phyloP scores from a whole-genome alignment of 2,329 filamentous ascomycete genomes.

The Hawksworthiomyces lignivorus region DNA sequence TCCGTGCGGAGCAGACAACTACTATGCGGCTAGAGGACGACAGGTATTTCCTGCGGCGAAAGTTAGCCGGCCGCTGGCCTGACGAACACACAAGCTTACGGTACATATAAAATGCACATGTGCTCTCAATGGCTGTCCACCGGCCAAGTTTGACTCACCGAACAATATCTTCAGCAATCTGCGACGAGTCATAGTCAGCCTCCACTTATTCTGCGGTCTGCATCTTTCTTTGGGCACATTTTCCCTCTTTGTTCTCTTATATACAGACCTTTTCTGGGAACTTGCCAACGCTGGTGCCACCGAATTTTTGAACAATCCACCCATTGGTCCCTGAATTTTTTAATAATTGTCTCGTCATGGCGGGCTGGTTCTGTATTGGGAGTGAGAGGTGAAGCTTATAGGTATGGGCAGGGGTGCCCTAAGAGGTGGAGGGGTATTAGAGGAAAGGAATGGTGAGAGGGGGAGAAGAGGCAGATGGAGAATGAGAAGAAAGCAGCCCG shows the following conservation, averaged over 20 bases:
- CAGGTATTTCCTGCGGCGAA: conserved; percentile 10
- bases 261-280: conserved; percentile 41
- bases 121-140: conserved; percentile 1
- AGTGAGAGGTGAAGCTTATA: too few relatives aligned
- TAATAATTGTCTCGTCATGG: conserved; percentile 13
- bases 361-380: neutral
- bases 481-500: neutral
- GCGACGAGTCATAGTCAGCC: conserved; percentile 20
- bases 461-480: neutral
- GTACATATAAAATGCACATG: conserved; percentile 5
- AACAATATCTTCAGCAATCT: conserved; percentile 23
- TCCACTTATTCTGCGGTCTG: neutral
- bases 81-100: neutral
- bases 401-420: neutral
- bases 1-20: conserved; percentile 91
- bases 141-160: conserved; percentile 11
- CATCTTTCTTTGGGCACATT: neutral
- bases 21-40: conserved; percentile 61
- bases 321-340: conserved; percentile 9
- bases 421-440: neutral
- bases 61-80: conserved; percentile 1
- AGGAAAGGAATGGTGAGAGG: neutral
- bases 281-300: conserved; percentile 52
- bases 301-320: conserved; percentile 57
- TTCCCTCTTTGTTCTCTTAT: conserved; percentile 16